Percentiles rank a stretch among this genome's conserved stretches.
These are phyloP conservation scores for Actinidia polygama DNA, from an alignment of 179 eudicot species.

Conservation along the genomic window DNA sequence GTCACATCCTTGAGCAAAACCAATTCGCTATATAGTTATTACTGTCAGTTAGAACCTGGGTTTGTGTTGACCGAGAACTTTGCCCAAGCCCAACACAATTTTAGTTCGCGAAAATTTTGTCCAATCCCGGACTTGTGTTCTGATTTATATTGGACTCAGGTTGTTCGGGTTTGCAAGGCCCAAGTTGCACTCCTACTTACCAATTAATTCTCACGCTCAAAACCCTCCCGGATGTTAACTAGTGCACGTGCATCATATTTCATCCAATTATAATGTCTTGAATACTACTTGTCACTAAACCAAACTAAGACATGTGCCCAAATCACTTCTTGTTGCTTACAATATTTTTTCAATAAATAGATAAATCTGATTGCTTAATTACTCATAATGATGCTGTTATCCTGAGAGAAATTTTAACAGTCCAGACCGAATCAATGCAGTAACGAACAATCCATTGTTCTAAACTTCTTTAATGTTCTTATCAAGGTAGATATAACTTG, in stretches of 20 bases:
- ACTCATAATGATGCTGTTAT: not conserved
- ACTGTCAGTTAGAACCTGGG: no score
- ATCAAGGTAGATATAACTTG: not conserved
- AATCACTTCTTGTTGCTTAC: not conserved
- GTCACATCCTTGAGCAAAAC: no score
- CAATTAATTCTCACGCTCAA: constrained; percentile 1
- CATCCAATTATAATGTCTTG: not conserved
- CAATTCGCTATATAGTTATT: no score
- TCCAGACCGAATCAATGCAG: not conserved
- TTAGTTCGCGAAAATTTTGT: no score
- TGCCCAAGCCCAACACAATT: no score
- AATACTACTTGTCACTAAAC: not conserved
- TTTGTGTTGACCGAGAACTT: no score
- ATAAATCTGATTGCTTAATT: not conserved
- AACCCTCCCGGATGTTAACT: not conserved
- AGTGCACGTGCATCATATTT: not conserved
- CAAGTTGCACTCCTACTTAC: not conserved
- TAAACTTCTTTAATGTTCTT: not conserved
- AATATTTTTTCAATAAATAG: not conserved
- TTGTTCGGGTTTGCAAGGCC: no score
- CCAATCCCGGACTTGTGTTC: no score
- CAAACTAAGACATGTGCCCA: no score
- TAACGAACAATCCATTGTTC: no score
- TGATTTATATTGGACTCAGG: no score
- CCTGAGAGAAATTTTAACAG: not conserved